Conservation (phyloP, 164 flowering plant species). For the Vitis riparia region DNA sequence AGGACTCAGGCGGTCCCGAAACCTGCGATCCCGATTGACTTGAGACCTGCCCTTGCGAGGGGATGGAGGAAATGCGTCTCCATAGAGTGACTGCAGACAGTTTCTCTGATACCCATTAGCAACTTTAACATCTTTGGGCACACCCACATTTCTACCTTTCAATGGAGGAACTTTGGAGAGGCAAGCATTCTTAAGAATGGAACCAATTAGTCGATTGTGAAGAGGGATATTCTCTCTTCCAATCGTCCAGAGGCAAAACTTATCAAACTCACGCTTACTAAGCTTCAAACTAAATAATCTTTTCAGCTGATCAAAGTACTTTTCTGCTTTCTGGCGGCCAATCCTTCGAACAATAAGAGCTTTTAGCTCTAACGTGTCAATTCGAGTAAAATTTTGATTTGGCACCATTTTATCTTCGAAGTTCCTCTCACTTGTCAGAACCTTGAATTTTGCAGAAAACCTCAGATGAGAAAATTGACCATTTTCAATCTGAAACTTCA, state of each 20-base stretch:
- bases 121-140: conserved; percentile 23
- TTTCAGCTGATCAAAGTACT: conserved; percentile 58
- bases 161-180: conserved; percentile 54
- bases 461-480: conserved; percentile 7
- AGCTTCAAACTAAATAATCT: conserved; percentile 50
- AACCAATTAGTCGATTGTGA: conserved; percentile 61
- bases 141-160: conserved; percentile 31
- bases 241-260: conserved; percentile 47
- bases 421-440: conserved; percentile 13
- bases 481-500: conserved; percentile 15
- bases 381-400: conserved; percentile 35
- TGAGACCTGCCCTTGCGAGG: conserved; percentile 63
- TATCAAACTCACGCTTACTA: conserved; percentile 61
- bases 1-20: conserved; percentile 42
- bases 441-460: neutral
- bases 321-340: conserved; percentile 64
- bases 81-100: conserved; percentile 42
- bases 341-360: conserved; percentile 47
- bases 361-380: conserved; percentile 64
- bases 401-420: conserved; percentile 37
- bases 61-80: conserved; percentile 55
- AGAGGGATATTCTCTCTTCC: conserved; percentile 73
- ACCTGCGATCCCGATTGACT: conserved; percentile 43
- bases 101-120: conserved; percentile 40
- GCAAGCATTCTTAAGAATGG: conserved; percentile 67